Base-by-base conservation (phyloP, 495 filamentous ascomycete species). In the Aspergillus cavernicola region DNA sequence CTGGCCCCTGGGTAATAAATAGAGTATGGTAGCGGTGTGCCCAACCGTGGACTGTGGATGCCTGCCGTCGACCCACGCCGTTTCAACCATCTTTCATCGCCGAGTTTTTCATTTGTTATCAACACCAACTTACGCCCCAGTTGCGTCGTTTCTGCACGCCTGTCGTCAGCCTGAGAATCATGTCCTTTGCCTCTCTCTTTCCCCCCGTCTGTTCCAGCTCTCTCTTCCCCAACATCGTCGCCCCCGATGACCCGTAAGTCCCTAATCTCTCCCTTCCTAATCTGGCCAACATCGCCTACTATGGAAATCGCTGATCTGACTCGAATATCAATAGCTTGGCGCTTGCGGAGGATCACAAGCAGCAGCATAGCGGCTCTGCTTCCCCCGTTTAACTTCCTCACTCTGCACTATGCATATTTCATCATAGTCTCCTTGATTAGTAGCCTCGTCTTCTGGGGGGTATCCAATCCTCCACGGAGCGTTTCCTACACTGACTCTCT, bases 371-470 rank as follows among this genome's bases (percentile, higher is more conserved):
- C 62, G 50, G 63, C 66, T 23, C 51, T 71, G 2, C 58, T 71
- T 1, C 72, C 72, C 15, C 72, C 70, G 22, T 67, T 85, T 49
- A 91, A 92, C 65, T 95, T 91, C 68, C 84, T 92, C 63, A 89
- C 84, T 0, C 61, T 90, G 28, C 83, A 88, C 63, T 87, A 92
- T 77, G 67, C 77, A 52, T 95, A 95, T 68, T 95, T 95, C 66
- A 78, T 91, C 57, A 48, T 69, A 4, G 79, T 82, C 19, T 82
- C 76, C 35, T 59, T 92, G n/a, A 47, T 87, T 31, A 71, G 77
- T 22, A 88, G 86, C 32, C 51, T 86, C 39, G 78, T 95, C 40
- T 91, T 95, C 67, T 93, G 83, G 79, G 78, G 78, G 35, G 79
- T 81, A 3, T 85, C 86, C 1, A 81, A 74, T 4, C 83, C 84